These are phyloP conservation scores for Xerocomus spinulosus DNA, from an alignment of 768 basidiomycete genomes.

Conservation along the genomic window DNA sequence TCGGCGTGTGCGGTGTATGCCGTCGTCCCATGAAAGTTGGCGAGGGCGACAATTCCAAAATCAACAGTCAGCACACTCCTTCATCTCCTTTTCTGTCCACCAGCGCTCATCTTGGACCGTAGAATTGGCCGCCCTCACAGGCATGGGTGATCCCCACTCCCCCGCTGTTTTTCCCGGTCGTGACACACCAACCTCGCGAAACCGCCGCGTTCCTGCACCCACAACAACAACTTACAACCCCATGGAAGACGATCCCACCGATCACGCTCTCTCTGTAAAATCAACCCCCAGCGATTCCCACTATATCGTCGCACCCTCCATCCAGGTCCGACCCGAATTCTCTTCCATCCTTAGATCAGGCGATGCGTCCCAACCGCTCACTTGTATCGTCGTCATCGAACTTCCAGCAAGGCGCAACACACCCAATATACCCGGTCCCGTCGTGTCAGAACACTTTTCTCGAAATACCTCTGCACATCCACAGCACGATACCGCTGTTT, in stretches of 20 bases:
- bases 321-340: constrained; percentile 92
- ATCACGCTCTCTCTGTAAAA: constrained; percentile 49
- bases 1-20: constrained; percentile 97
- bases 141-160: constrained; percentile 65
- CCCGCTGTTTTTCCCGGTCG: constrained; percentile 65
- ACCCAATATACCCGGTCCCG: constrained; percentile 50
- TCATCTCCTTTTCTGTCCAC: background rate
- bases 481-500: constrained; percentile 21
- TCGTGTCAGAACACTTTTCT: constrained; percentile 44
- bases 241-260: constrained; percentile 82
- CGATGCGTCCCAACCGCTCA: constrained; percentile 76
- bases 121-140: constrained; percentile 94
- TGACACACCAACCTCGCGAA: constrained; percentile 41
- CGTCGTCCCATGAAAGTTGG: constrained; percentile 94
- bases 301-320: constrained; percentile 87
- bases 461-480: constrained; percentile 25
- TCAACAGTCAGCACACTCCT: constrained; percentile 67
- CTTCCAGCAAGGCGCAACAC: constrained; percentile 70
- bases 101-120: constrained; percentile 11
- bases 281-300: constrained; percentile 45
- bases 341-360: constrained; percentile 68
- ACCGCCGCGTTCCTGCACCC: constrained; percentile 28
- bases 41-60: constrained; percentile 76
- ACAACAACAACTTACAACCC: constrained; percentile 49
- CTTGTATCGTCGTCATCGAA: constrained; percentile 92